Evolutionary conservation across 2,329 filamentous ascomycete species (phyloP).

Genomic region (Tolypocladium ophioglossoides): DNA sequence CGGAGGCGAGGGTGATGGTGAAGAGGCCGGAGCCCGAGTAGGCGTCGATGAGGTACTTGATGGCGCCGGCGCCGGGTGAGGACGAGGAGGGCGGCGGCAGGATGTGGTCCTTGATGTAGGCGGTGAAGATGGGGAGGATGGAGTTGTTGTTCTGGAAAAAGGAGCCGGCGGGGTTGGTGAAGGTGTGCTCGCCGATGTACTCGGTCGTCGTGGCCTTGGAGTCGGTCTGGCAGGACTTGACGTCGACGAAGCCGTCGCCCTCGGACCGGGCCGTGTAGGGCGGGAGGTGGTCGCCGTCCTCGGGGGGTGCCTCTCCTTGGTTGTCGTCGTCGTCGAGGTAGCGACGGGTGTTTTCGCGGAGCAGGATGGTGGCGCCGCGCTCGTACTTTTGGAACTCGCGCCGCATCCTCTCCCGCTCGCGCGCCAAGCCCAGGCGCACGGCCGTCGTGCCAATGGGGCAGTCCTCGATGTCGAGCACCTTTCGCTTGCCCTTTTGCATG

Average conservation of each 20-base stretch:
- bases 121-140: conserved; percentile 77
- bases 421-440: conserved; percentile 67
- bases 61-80: conserved; percentile 19
- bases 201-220: conserved; percentile 74
- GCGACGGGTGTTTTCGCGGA: conserved; percentile 75
- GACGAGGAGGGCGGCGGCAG: conserved; percentile 46
- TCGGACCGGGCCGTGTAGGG: conserved; percentile 37
- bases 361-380: conserved; percentile 75
- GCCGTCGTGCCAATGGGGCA: conserved; percentile 90
- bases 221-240: conserved; percentile 85
- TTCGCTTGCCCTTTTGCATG: conserved; percentile 70
- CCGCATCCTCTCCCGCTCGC: conserved; percentile 67
- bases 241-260: conserved; percentile 50
- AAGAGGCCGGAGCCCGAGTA: conserved; percentile 97
- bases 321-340: conserved; percentile 38
- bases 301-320: conserved; percentile 7
- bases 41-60: conserved; percentile 89
- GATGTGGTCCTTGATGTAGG: conserved; percentile 74
- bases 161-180: conserved; percentile 82
- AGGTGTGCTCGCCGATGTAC: conserved; percentile 75
- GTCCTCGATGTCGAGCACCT: conserved; percentile 89
- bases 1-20: conserved; percentile 79
- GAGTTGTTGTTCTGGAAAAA: conserved; percentile 99
- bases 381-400: conserved; percentile 61
- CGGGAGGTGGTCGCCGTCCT: conserved; percentile 11